Evolutionary conservation across 2,329 filamentous ascomycete species (phyloP).

Genomic region (Phyllosticta citriasiana): DNA sequence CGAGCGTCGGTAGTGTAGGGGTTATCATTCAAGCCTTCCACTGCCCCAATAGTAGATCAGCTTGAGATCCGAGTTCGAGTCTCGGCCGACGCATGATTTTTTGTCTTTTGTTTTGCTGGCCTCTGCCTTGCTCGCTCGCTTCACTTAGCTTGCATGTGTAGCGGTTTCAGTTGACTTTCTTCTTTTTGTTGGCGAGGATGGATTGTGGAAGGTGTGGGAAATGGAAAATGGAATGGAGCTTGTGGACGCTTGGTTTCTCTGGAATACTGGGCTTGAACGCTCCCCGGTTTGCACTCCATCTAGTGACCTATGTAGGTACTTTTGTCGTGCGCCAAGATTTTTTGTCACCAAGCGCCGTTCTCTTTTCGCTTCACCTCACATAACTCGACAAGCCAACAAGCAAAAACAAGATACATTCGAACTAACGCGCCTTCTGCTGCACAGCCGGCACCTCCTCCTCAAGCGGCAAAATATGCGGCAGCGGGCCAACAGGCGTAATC

Average conservation of each 20-base stretch:
- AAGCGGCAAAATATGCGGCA: constrained; percentile 69
- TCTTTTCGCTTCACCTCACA: not conserved
- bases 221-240: too few relatives aligned
- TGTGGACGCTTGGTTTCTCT: too few relatives aligned
- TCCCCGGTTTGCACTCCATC: too few relatives aligned
- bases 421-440: constrained; percentile 16
- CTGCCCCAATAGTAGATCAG: not conserved
- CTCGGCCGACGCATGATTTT: not conserved
- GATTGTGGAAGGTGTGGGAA: too few relatives aligned
- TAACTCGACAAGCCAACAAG: not conserved
- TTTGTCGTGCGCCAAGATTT: too few relatives aligned
- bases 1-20: not conserved
- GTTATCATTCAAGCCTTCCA: not conserved
- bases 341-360: too few relatives aligned
- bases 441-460: constrained; percentile 66
- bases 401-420: not conserved
- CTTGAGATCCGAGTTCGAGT: not conserved
- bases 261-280: too few relatives aligned
- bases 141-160: too few relatives aligned
- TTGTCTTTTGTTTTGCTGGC: not conserved
- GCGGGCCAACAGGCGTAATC: constrained; percentile 77
- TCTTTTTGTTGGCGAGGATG: too few relatives aligned
- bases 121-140: too few relatives aligned
- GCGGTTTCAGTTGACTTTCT: too few relatives aligned
- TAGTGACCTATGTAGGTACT: too few relatives aligned